A percentile compares a stretch with the other conserved stretches of the same genome.
Evolutionary conservation across 2,329 filamentous ascomycete genomes (phyloP).

Genomic region (Pezicula neosporulosa): DNA sequence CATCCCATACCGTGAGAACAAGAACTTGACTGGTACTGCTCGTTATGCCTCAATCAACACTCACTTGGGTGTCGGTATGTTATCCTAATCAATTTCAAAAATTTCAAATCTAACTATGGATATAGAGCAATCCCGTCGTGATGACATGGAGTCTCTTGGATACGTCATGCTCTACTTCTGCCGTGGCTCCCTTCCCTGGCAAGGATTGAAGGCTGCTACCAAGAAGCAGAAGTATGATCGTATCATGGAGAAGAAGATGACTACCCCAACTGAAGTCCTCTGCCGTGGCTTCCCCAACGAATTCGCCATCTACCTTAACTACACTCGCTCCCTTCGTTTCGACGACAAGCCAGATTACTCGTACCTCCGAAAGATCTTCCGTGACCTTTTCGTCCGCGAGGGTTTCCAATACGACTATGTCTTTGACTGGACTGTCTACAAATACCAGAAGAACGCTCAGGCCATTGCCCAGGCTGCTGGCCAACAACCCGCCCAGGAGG

Average conservation of each 20-base stretch:
- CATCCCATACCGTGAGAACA: slow-evolving; percentile 99
- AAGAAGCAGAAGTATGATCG: slow-evolving; percentile 99
- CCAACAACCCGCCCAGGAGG: slow-evolving; percentile 62
- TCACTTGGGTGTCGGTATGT: slow-evolving; percentile 85
- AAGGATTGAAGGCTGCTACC: slow-evolving; percentile 95
- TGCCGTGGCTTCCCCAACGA: slow-evolving; percentile 99
- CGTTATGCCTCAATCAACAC: slow-evolving; percentile 99
- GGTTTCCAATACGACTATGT: slow-evolving; percentile 99
- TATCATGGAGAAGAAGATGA: slow-evolving; percentile 99
- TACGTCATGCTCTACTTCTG: slow-evolving; percentile 99
- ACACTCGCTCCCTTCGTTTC: slow-evolving; percentile 96
- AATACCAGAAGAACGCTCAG: slow-evolving; percentile 99
- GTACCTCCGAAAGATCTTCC: slow-evolving; percentile 99
- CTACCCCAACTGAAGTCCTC: slow-evolving; percentile 94
- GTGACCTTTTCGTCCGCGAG: slow-evolving; percentile 96
- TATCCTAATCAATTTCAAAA: slow-evolving; percentile 1
- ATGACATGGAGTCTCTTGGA: slow-evolving; percentile 98
- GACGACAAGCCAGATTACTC: slow-evolving; percentile 99
- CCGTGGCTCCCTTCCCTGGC: slow-evolving; percentile 97
- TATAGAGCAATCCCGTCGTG: slow-evolving; percentile 92
- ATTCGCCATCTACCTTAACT: slow-evolving; percentile 99
- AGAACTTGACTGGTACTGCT: slow-evolving; percentile 98
- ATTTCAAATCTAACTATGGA: slow-evolving; percentile 24
- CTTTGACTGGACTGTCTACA: slow-evolving; percentile 99
- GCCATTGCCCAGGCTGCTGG: slow-evolving; percentile 82